Evolutionary conservation across 1,284 basidiomycete species (phyloP).

Genomic region (Malassezia nana): DNA sequence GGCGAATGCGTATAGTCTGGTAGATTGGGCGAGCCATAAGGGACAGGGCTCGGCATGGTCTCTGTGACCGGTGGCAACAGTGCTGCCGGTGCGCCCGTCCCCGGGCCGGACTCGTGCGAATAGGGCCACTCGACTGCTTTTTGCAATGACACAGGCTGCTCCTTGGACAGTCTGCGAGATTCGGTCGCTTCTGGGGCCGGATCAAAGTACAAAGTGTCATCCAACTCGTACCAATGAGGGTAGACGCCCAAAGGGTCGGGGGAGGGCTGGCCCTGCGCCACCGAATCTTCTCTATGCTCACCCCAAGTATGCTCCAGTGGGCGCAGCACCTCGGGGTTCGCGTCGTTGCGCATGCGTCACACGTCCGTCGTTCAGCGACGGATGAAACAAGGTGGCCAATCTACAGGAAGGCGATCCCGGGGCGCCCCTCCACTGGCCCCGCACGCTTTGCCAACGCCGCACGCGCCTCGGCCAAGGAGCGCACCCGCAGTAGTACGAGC

Average conservation of each 20-base stretch:
- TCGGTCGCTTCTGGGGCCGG: neutral
- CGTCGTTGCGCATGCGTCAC: neutral
- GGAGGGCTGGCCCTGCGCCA: neutral
- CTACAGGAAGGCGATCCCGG: neutral
- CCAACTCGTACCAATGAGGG: neutral
- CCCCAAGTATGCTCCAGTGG: too few relatives aligned
- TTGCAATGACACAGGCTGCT: too few relatives aligned
- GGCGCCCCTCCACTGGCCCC: neutral
- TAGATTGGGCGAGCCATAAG: neutral
- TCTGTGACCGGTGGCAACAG: neutral
- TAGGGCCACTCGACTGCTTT: too few relatives aligned
- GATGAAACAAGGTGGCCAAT: too few relatives aligned
- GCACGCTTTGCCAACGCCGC: neutral
- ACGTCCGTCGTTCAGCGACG: too few relatives aligned
- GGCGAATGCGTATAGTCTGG: neutral
- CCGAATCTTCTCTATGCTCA: too few relatives aligned
- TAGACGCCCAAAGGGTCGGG: neutral
- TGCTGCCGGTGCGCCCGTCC: too few relatives aligned
- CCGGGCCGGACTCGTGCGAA: too few relatives aligned
- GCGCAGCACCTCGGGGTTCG: neutral
- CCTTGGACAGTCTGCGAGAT: too few relatives aligned
- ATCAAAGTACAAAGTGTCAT: neutral
- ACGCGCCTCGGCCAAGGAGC: constrained; percentile 6
- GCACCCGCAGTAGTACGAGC: constrained; percentile 7
- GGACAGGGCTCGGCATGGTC: neutral